Evolutionary conservation across 441 rosid genomes (phyloP), one percentile per base, ranked within the genome.

Genomic region (Arabidopsis lyrata): DNA sequence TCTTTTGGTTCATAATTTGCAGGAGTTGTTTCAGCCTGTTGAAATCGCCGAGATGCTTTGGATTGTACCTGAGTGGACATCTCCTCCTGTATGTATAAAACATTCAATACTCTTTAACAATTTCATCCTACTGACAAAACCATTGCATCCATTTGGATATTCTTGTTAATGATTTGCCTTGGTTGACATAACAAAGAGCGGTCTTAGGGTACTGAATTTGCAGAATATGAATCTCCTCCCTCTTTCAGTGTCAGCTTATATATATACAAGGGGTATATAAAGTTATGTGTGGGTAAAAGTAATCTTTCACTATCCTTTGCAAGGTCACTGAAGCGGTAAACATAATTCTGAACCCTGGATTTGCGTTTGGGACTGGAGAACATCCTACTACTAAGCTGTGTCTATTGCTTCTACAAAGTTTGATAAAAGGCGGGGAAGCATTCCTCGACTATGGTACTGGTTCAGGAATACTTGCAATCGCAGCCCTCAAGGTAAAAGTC

Each of bases 351-450:
- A 87, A 92, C 80, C 97, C 97, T 72, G 93, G 93, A 73, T 75
- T 86, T 82, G 92, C 97, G 22, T 91, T 94, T 81, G 99, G 99
- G 66, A 91, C 97, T 8, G 99, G 97, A 55, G 95, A 94, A 68
- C 99, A 94, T 69, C 85, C 97, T 42, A 86, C 97, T 6, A 86
- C 97, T 34, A 90, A 76, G 78, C 73, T 88, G 36, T 91, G 97
- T 73, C 77, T 91, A 10, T 66, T 84, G 83, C 87, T 90, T 63
- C 88, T 94, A 63, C 79, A 36, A 35, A 60, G 80, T 65, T 78
- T 83, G 82, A 84, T 91, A 45, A 88, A 81, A 79, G 97, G 93
- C 38, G 92, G 91, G 77, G 97, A 94, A 76, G 52, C 29, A 57
- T 77, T 94, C 84, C 85, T 92, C 60, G 97, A 94, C 79, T 92